These are phyloP conservation scores for Astrocystis sublimbata DNA, from an alignment of 495 filamentous ascomycete genomes.

Conservation along the genomic window DNA sequence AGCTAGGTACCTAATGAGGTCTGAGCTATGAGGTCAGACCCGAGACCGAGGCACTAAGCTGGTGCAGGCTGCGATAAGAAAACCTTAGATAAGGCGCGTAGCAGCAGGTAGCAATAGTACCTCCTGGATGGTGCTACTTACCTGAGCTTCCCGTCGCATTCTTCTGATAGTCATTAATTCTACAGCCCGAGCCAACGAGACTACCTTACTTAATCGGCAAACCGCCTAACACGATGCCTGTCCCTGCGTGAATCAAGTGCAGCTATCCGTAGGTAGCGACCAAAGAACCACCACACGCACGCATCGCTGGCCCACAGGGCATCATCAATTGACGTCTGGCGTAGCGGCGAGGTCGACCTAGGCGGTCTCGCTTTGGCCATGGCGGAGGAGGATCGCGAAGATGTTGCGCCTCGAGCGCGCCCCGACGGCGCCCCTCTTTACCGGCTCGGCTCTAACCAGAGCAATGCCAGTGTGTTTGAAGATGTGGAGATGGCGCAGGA, in stretches of 20 bases:
- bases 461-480: conserved; percentile 80
- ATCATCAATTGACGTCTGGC: conserved; percentile 8
- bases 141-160: conserved; percentile 7
- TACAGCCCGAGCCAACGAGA: not conserved
- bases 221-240: conserved; percentile 3
- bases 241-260: not conserved
- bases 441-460: conserved; percentile 72
- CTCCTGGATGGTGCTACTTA: too few species aligned
- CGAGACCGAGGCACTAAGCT: not conserved
- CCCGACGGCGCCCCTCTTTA: conserved; percentile 46
- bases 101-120: too few species aligned
- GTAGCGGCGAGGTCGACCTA: not conserved
- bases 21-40: conserved; percentile 9
- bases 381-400: conserved; percentile 37
- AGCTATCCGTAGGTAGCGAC: not conserved
- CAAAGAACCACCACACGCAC: not conserved
- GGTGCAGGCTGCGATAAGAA: not conserved
- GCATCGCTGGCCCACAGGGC: not conserved
- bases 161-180: not conserved
- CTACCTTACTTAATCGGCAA: too few species aligned
- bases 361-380: conserved; percentile 21
- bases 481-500: conserved; percentile 99
- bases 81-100: not conserved
- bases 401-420: conserved; percentile 27
- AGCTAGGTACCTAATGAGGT: too few species aligned